Evolutionary conservation across 1,284 basidiomycete species (phyloP), one percentile per base, ranked within the genome.

Genomic region (Ustilago esculenta): DNA sequence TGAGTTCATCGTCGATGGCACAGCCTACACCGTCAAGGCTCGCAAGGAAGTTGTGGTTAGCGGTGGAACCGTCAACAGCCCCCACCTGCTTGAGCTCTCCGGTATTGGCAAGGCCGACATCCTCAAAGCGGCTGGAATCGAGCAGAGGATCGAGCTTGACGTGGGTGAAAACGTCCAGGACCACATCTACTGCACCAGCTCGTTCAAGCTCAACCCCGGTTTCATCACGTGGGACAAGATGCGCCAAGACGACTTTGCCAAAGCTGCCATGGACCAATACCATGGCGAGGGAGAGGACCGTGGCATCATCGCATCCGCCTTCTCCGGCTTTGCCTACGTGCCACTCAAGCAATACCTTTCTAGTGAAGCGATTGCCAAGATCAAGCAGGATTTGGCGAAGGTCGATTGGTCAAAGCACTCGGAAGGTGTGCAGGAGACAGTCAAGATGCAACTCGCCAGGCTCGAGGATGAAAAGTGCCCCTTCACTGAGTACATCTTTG

Each of bases 141-240:
- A 64, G 29, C 57, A 61, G 39, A 46, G 45, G 5, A n/a, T 76
- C 29, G 70, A 71, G 49, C 54, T 84, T 11, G 81, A 81, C 3
- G 85, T 86, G 5, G 86, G 86, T 9, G 82, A 83, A 55, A 86
- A 87, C 63, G 76, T 85, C 0, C 85, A 86, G 51, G 86, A 86
- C 41, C 86, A 86, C 58, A 66, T 75, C 27, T 75, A 69, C 66
- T 45, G 85, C 86, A 58, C 61, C n/a, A 52, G 45, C 49, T 57
- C 66, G 30, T 77, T 63, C 69, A 75, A 76, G 49, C 60, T 77
- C 27, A 69, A 72, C 27, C 60, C 66, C 3, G 75, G 73, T 25
- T 55, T 34, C 37, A 67, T 54, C 17, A 77, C 75, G 3, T 75
- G 69, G 66, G 73, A 76, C 54, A 71, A 70, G 56, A 61, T 77